Evolutionary conservation across 2,329 filamentous ascomycete genomes (phyloP).

Genomic region (Coniochaeta hoffmannii): DNA sequence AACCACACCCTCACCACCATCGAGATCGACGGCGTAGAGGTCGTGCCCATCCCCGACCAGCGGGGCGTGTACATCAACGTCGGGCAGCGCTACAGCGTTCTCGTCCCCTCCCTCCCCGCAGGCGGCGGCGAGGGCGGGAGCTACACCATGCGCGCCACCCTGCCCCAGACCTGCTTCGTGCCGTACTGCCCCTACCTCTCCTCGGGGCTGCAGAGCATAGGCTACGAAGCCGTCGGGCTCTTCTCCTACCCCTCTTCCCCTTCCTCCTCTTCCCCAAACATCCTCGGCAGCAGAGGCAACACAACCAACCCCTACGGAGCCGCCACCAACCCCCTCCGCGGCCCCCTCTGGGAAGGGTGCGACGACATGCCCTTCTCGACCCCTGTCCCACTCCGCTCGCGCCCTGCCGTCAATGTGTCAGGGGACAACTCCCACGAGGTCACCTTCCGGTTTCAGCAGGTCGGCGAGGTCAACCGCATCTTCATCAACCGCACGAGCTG

Average conservation of each 20-base stretch:
- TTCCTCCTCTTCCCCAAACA: no score
- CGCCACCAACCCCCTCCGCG: constrained; percentile 18
- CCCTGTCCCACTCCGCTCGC: constrained; percentile 21
- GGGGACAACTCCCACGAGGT: constrained; percentile 24
- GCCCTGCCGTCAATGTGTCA: constrained; percentile 20
- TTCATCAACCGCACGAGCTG: constrained; percentile 29
- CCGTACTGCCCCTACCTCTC: constrained; percentile 24
- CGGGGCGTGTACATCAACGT: constrained; percentile 29
- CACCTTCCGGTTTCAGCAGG: constrained; percentile 26
- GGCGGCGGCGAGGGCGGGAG: constrained; percentile 23
- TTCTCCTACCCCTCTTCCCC: constrained; percentile 19
- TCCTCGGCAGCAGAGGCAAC: constrained; percentile 18
- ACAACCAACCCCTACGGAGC: constrained; percentile 22
- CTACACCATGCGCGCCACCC: constrained; percentile 28
- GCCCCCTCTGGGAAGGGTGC: constrained; percentile 25
- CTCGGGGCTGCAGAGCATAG: constrained; percentile 18
- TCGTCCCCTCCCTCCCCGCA: constrained; percentile 24
- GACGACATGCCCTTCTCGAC: constrained; percentile 27
- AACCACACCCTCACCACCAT: constrained; percentile 28
- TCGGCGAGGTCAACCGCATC: constrained; percentile 26
- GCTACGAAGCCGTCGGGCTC: constrained; percentile 20
- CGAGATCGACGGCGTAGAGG: constrained; percentile 32
- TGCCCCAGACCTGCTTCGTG: constrained; percentile 25
- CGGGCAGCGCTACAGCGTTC: constrained; percentile 29
- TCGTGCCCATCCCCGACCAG: constrained; percentile 21